Evolutionary conservation across 805 yeast species (phyloP), one percentile per base, ranked within the genome.

Genomic region (Komagataella mondaviorum): DNA sequence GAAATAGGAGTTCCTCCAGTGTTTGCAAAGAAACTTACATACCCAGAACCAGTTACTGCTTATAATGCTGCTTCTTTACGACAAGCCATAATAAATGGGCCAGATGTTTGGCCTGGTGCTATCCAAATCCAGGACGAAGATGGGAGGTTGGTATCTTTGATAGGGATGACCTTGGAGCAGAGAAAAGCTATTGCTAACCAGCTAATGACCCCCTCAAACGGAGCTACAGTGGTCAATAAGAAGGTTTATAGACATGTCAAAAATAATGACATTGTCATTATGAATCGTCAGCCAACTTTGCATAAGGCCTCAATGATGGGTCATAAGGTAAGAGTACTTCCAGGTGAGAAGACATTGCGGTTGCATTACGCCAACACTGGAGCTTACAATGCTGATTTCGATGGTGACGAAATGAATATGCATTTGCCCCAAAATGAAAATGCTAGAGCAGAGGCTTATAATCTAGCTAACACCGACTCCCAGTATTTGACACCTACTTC

Each of bases 281-380:
- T 95, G 98, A 93, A 93, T 72, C 90, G 99, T 74, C 99, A 93
- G 73, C 99, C 99, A 48, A 91, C 99, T 14, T 77, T 93, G 66
- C 99, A 93, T 73, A 93, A 93, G 71, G 99, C 99, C 48, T 95
- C 99, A 24, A 93, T 93, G 96, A 93, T 93, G 99, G 99, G 99
- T 59, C 99, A 93, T 70, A 87, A 84, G 64, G 99, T 93, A 47
- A 80, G 96, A 62, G 99, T 93, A 36, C 75, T 93, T 59, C 99
- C 98, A 4, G 96, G 96, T 54, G 99, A 93, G 65, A 93, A 93
- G 74, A 95, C 99, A 3, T 73, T 93, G 60, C 81, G 99, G 64
- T 73, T 93, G 68, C 99, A 93, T 68, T 93, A 93, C 69, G 99
- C 99, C 61, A 93, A 93, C 69, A 93, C 99, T 47, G 97, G 97